A percentile compares a stretch with the other conserved stretches of the same genome.
Evolutionary conservation across 1,284 basidiomycete species (phyloP).

Genomic region (Ganoderma leucocontextum): DNA sequence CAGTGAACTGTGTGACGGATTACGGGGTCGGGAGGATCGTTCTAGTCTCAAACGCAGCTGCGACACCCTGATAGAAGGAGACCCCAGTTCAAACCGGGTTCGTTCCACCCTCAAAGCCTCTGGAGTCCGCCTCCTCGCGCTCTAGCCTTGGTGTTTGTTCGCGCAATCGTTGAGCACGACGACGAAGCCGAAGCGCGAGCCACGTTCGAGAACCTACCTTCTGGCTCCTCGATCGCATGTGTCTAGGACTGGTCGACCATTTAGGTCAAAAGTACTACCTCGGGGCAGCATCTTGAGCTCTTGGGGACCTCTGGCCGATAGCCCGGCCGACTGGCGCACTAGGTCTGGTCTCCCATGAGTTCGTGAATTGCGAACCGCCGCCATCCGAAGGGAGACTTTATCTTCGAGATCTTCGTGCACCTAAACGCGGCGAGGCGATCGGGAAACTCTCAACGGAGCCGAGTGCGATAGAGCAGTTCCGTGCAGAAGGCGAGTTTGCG

Average conservation of each 20-base stretch:
- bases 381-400: slow-evolving; percentile 41
- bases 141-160: not conserved
- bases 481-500: no score
- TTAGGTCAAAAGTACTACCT: slow-evolving; percentile 52
- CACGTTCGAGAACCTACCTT: not conserved
- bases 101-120: no score
- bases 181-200: slow-evolving; percentile 4
- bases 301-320: slow-evolving; percentile 48
- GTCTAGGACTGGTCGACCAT: slow-evolving; percentile 52
- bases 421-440: slow-evolving; percentile 44
- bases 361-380: slow-evolving; percentile 50
- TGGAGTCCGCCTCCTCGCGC: not conserved
- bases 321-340: slow-evolving; percentile 47
- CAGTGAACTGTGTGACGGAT: no score
- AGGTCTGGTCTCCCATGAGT: slow-evolving; percentile 50
- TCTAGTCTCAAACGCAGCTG: no score
- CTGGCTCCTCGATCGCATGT: not conserved
- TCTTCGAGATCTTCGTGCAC: slow-evolving; percentile 65
- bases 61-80: no score
- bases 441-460: no score
- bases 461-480: not conserved
- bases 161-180: not conserved
- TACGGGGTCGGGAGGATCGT: no score
- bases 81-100: no score
- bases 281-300: slow-evolving; percentile 50